Evolutionary conservation across 1,284 basidiomycete genomes (phyloP), one percentile per base, ranked within the genome.

Genomic region (Cutaneotrichosporon dermatis): DNA sequence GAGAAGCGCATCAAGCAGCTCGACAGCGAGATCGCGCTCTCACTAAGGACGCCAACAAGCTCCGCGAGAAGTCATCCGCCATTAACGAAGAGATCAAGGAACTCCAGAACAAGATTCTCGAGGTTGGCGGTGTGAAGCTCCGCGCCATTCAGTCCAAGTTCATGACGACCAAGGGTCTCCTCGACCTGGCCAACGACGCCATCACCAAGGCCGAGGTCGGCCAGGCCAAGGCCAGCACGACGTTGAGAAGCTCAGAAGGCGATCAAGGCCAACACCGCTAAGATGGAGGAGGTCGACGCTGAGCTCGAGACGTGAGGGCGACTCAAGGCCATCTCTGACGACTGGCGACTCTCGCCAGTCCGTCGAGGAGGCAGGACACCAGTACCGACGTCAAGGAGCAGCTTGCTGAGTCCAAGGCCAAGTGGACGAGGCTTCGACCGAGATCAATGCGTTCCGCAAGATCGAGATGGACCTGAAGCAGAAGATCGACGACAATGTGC

Each of bases 131-230:
- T 44, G 87, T 92, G 33, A 86, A 85, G 62, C 82, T 99, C 12
- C 83, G 95, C 37, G 85, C 88, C 16, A 76, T 77, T 45, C 94
- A 97, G 71, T 92, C 91, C 58, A 90, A 88, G 69, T 90, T 94
- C 56, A 86, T 90, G 33, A 90, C 89, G 6, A 85, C 94, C 68
- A 86, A 87, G 66, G 80, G 88, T 55, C 85, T 92, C 68, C 90
- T 96, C 73, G 85, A 86, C 61, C 81, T 96, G 51, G 86, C 89
- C 50, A 90, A 87, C 72, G 92, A 96, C 58, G 88, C 91, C 67
- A 90, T 95, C 70, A 94, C 92, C 54, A 97, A 93, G 78, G 91
- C 91, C 1, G 94, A 99, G 76, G 90, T 97, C 12, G 86, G 88
- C 2, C 88, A 87, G 72, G 84, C 86, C 13, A 96, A 96, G 73